Evolutionary conservation across 148 eudicot species (phyloP).

Genomic region (Rhododendron williamsianum): DNA sequence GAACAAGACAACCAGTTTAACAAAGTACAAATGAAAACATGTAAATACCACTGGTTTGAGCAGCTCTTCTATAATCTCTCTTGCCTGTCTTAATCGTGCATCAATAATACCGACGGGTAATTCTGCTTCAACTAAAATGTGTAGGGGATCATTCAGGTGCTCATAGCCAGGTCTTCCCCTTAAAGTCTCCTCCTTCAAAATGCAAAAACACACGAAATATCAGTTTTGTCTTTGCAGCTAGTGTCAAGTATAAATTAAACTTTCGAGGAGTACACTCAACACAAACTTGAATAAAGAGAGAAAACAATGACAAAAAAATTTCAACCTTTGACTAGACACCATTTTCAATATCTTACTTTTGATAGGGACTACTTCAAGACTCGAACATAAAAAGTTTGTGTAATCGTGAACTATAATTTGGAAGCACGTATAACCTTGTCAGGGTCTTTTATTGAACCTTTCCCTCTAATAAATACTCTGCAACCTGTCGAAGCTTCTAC

Average conservation of each 20-base stretch:
- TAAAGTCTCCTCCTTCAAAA: constrained; percentile 35
- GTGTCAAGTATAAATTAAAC: neutral
- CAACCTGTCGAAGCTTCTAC: constrained; percentile 54
- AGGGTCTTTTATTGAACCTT: constrained; percentile 47
- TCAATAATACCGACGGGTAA: constrained; percentile 34
- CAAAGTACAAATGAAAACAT: neutral
- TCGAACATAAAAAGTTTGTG: neutral
- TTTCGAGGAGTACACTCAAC: neutral
- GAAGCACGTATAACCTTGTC: constrained; percentile 28
- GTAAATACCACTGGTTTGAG: constrained; percentile 38
- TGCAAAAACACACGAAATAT: neutral
- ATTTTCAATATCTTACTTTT: neutral
- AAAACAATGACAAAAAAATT: neutral
- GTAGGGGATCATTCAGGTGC: constrained; percentile 45
- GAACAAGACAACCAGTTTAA: neutral
- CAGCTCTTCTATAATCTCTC: constrained; percentile 47
- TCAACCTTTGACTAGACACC: neutral
- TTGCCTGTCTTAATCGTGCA: constrained; percentile 34
- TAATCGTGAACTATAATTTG: neutral
- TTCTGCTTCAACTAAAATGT: constrained; percentile 44
- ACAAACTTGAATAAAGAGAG: neutral
- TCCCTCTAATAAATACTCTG: constrained; percentile 47
- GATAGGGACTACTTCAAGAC: neutral
- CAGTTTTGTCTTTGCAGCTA: neutral
- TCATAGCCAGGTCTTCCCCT: constrained; percentile 52